phyloP scores from a whole-genome alignment of 306 rosid genomes.

The Sechiopsis laciniata region DNA sequence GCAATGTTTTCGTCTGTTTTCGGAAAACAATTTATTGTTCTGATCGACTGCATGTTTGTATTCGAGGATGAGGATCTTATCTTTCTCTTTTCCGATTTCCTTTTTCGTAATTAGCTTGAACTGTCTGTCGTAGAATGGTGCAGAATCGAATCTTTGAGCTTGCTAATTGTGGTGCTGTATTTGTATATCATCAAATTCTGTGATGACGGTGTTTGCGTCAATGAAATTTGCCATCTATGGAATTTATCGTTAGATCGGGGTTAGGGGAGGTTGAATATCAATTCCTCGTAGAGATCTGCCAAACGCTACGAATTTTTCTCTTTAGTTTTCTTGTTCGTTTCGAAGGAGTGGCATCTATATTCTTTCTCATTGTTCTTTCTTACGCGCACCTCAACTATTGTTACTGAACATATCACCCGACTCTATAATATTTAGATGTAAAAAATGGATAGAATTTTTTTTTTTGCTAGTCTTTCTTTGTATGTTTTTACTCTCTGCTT shows the following conservation, averaged over 20 bases:
- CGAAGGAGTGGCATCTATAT: background rate
- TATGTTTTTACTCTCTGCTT: background rate
- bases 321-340: background rate
- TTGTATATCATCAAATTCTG: background rate
- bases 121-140: slow-evolving; percentile 8
- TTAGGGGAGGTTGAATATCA: background rate
- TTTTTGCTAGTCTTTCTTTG: background rate
- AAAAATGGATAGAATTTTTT: no score
- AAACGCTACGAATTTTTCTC: background rate
- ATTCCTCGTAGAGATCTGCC: background rate
- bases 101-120: background rate
- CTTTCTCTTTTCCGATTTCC: background rate
- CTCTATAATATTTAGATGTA: no score
- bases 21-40: background rate
- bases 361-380: background rate
- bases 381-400: no score
- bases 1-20: background rate
- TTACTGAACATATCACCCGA: no score
- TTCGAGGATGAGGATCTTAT: background rate
- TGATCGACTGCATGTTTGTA: slow-evolving; percentile 4
- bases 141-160: slow-evolving; percentile 2
- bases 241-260: slow-evolving; percentile 1
- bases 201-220: background rate
- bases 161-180: background rate
- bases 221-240: background rate